Evolutionary conservation across 768 basidiomycete genomes (phyloP).

Genomic region (Hortiboletus campestris): DNA sequence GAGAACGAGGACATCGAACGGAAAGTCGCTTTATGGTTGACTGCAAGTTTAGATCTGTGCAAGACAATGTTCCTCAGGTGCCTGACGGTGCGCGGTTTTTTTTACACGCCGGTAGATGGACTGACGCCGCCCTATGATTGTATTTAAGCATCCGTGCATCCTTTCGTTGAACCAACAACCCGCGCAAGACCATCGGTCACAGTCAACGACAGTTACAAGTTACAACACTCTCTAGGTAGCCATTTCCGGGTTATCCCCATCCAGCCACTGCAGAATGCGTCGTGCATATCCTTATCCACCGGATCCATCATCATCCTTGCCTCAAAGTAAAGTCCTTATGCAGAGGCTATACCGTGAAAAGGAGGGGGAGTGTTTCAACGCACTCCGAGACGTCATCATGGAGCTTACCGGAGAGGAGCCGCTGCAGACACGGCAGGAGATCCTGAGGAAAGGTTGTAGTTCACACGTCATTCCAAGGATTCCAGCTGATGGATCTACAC

Average conservation of each 20-base stretch:
- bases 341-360: slow-evolving; percentile 26
- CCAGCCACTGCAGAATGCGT: slow-evolving; percentile 35
- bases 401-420: slow-evolving; percentile 11
- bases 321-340: slow-evolving; percentile 1
- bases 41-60: no score
- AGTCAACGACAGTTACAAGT: slow-evolving; percentile 48
- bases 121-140: no score
- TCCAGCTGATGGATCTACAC: neutral
- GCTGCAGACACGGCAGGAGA: slow-evolving; percentile 18
- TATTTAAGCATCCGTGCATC: neutral
- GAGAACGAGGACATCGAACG: no score
- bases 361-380: slow-evolving; percentile 17
- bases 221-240: slow-evolving; percentile 50
- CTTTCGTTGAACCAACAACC: neutral
- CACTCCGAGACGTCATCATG: slow-evolving; percentile 16
- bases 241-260: slow-evolving; percentile 46
- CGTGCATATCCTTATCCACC: no score
- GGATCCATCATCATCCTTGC: no score
- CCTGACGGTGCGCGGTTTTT: no score
- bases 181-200: slow-evolving; percentile 19
- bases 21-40: no score
- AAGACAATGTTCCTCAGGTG: no score
- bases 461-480: neutral
- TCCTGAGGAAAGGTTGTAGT: slow-evolving; percentile 16
- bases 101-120: neutral